phyloP scores from a whole-genome alignment of 2,329 filamentous ascomycete species.

The Microcyclosporella mali region DNA sequence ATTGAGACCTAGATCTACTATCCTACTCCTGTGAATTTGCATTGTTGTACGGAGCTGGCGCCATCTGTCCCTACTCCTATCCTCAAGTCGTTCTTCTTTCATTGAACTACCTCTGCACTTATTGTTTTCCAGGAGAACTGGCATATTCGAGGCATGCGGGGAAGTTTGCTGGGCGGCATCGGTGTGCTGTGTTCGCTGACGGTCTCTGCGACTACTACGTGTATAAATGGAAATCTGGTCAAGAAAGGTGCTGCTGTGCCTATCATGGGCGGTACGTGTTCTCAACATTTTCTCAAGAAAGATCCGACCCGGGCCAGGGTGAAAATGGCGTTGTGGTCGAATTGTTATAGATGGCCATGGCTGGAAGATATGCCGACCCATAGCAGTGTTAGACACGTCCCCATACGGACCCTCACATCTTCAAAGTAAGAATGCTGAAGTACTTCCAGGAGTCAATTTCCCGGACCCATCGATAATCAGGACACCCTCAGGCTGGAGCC shows the following conservation, averaged over 20 bases:
- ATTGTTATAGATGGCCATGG: no score
- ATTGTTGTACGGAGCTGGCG: no score
- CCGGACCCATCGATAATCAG: constrained; percentile 36
- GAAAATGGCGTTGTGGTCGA: no score
- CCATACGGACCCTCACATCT: no score
- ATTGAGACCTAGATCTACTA: no score
- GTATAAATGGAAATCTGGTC: constrained; percentile 4
- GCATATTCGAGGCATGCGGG: neutral
- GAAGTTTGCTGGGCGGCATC: neutral
- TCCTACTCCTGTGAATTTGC: no score
- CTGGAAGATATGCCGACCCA: no score
- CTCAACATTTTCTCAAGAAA: no score
- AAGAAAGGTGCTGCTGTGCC: neutral
- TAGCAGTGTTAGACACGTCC: no score
- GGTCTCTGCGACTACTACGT: neutral
- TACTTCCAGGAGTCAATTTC: constrained; percentile 39
- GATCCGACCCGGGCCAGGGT: no score
- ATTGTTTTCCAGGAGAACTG: neutral
- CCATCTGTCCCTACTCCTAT: neutral
- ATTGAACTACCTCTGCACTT: neutral
- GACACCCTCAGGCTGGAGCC: constrained; percentile 32
- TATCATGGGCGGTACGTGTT: constrained; percentile 1
- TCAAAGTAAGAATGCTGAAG: constrained; percentile 15
- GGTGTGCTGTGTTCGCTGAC: constrained; percentile 7
- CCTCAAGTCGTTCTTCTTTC: neutral